Conservation (phyloP, 768 basidiomycete genomes). For the Agrocybe chaxingu region DNA sequence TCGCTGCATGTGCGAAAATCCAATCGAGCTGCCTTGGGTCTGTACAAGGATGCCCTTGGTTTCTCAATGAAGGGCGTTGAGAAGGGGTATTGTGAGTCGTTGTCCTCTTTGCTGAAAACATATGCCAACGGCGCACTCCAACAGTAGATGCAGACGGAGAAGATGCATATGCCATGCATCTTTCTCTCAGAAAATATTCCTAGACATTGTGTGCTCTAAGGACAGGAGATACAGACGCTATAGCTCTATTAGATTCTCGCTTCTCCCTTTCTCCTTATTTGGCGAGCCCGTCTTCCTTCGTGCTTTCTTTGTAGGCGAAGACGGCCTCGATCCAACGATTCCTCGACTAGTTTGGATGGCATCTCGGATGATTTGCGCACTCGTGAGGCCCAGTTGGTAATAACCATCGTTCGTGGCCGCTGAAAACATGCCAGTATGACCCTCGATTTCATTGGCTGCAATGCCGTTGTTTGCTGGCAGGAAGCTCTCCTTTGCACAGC, state of each 20-base stretch:
- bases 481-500: conserved; percentile 53
- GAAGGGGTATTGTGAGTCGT: conserved; percentile 79
- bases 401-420: conserved; percentile 84
- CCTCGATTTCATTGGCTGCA: conserved; percentile 74
- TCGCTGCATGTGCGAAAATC: conserved; percentile 94
- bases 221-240: conserved; percentile 5
- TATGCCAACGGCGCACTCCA: background rate
- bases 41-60: conserved; percentile 90
- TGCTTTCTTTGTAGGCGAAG: background rate
- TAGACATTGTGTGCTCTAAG: conserved; percentile 2
- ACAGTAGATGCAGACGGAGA: conserved; percentile 87
- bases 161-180: conserved; percentile 89
- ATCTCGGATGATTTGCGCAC: conserved; percentile 59
- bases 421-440: conserved; percentile 88
- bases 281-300: conserved; percentile 1
- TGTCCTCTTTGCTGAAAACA: background rate
- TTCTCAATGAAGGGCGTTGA: conserved; percentile 88
- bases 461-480: conserved; percentile 61
- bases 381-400: conserved; percentile 76
- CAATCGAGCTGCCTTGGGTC: conserved; percentile 84
- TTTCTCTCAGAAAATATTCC: conserved; percentile 43
- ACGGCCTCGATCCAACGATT: conserved; percentile 4
- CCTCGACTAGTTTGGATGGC: conserved; percentile 38
- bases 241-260: conserved; percentile 11
- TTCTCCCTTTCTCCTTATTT: conserved; percentile 5